Evolutionary conservation across 805 yeast genomes (phyloP), one percentile per base, ranked within the genome.

Genomic region (Metschnikowia rubicola): DNA sequence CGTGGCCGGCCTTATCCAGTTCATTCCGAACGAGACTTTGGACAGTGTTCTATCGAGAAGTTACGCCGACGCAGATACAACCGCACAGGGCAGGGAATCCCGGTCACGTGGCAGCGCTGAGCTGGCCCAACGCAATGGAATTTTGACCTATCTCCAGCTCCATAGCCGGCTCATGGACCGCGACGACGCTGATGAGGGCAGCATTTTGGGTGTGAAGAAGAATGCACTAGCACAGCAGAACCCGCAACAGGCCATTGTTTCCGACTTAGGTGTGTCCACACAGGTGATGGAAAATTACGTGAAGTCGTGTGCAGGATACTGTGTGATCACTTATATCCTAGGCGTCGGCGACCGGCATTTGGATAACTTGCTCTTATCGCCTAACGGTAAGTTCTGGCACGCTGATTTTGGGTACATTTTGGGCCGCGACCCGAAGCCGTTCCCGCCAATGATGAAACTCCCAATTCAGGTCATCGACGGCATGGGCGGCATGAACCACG

Each of bases 321-420:
- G 97, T 71, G 98, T 94, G 1, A 87, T 94, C 21, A 94, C 99
- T 0, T 94, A 94, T 58, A 70, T 94, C 8, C 68, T 94, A 11
- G 99, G 99, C 6, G 97, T 94, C 8, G 99, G 99, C 12, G 99
- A 94, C 67, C 78, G 99, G 47, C 99, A 94, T 70, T 72, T 94
- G 53, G 99, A 94, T 61, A 94, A 94, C 60, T 68, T 94, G 53
- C 73, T 94, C 38, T 76, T 88, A 34, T 86, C 83, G 43, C 89
- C 83, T 52, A 70, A 52, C 86, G 92, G 77, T 84, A 88, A 83
- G 57, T 94, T 94, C 63, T 92, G 96, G 80, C 99, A 94, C 67
- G 97, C 96, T 1, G 99, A 94, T 67, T 94, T 88, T 65, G 99
- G 99, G 1, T 94, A 94, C 60, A 92, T 94, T 41, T 70, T 94